phyloP scores from a whole-genome alignment of 1,284 basidiomycete genomes.

The Mycena sp. region DNA sequence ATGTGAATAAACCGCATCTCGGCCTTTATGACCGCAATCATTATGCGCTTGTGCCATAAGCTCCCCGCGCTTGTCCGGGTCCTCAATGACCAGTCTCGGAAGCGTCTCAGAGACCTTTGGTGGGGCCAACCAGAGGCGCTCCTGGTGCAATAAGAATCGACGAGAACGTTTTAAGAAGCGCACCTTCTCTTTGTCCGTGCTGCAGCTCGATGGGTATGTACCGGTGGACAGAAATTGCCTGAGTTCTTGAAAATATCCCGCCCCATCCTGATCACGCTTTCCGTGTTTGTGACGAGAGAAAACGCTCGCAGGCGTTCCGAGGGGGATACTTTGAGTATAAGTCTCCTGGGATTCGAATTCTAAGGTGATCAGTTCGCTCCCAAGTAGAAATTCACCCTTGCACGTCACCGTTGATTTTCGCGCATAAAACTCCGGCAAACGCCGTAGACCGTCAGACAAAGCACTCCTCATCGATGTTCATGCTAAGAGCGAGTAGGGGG shows the following conservation, averaged over 20 bases:
- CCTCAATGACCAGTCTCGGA: slow-evolving; percentile 32
- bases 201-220: slow-evolving; percentile 14
- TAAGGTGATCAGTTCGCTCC: too few relatives aligned
- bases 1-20: slow-evolving; percentile 37
- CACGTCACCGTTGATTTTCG: too few relatives aligned
- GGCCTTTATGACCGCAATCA: slow-evolving; percentile 40
- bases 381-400: too few relatives aligned
- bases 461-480: too few relatives aligned
- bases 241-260: slow-evolving; percentile 26
- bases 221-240: slow-evolving; percentile 10
- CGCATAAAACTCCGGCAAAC: too few relatives aligned
- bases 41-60: slow-evolving; percentile 34
- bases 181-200: slow-evolving; percentile 6
- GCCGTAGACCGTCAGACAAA: too few relatives aligned
- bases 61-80: slow-evolving; percentile 10
- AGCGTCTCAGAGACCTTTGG: slow-evolving; percentile 11
- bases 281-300: slow-evolving; percentile 20
- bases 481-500: too few relatives aligned
- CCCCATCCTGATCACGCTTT: slow-evolving; percentile 24
- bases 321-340: slow-evolving; percentile 19
- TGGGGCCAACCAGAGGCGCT: slow-evolving; percentile 25
- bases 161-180: slow-evolving; percentile 25
- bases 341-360: neutral
- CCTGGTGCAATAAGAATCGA: slow-evolving; percentile 30
- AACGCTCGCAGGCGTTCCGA: neutral